Evolutionary conservation across 805 yeast species (phyloP).

Genomic region (Ogataea methanolica): DNA sequence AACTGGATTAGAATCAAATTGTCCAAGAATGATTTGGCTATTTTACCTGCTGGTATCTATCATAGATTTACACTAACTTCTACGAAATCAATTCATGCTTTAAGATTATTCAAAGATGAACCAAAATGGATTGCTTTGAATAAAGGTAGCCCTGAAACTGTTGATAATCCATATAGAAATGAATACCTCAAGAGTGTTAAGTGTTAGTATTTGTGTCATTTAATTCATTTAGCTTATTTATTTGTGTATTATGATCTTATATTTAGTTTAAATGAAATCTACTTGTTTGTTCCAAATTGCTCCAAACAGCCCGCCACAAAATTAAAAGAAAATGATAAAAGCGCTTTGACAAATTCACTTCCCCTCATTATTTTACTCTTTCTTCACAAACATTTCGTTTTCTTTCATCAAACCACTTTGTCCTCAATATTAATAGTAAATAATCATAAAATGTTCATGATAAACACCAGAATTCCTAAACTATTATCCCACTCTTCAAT

Average conservation of each 20-base stretch:
- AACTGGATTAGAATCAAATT: conserved; percentile 77
- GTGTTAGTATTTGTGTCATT: conserved; percentile 1
- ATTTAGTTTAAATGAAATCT: not conserved
- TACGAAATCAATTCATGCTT: conserved; percentile 62
- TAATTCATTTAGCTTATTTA: not conserved
- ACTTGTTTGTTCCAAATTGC: not conserved
- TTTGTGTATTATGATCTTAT: not conserved
- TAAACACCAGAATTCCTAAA: not conserved
- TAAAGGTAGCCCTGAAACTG: conserved; percentile 39
- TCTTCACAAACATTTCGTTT: not conserved
- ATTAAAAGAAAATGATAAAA: not conserved
- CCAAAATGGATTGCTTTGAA: conserved; percentile 93
- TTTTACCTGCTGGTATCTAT: conserved; percentile 89
- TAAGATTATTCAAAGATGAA: conserved; percentile 85
- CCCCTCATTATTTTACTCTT: not conserved
- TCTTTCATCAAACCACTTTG: not conserved
- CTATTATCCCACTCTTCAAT: not conserved
- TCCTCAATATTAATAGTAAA: not conserved
- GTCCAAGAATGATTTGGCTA: conserved; percentile 58
- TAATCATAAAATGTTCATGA: not conserved
- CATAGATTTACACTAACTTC: conserved; percentile 83
- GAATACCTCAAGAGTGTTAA: conserved; percentile 37
- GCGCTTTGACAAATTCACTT: not conserved
- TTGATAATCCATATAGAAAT: conserved; percentile 39
- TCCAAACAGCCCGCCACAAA: no score